Percentiles rank a stretch among this genome's conserved stretches.
Conservation (phyloP, 2,329 filamentous ascomycete species). For the Hypoxylon sp. region DNA sequence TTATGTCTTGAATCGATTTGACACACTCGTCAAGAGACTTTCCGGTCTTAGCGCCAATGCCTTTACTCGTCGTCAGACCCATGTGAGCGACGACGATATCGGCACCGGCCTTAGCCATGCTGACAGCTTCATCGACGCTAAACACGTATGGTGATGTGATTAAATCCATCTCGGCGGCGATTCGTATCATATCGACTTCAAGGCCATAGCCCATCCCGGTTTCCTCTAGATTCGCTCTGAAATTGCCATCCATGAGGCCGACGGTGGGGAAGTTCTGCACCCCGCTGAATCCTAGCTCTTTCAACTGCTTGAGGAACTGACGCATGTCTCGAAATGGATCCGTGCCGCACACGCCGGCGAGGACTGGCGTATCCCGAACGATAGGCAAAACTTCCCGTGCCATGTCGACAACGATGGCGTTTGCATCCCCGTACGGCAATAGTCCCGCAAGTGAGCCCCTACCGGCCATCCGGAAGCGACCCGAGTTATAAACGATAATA, state of each 20-base stretch:
- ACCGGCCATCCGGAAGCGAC: slow-evolving; percentile 77
- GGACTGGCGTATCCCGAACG: slow-evolving; percentile 69
- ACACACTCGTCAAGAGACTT: slow-evolving; percentile 72
- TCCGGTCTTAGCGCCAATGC: slow-evolving; percentile 69
- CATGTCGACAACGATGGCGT: slow-evolving; percentile 75
- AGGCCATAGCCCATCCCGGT: slow-evolving; percentile 74
- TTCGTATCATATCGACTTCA: slow-evolving; percentile 72
- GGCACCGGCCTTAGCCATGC: slow-evolving; percentile 71
- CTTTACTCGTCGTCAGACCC: slow-evolving; percentile 71
- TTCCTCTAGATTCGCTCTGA: slow-evolving; percentile 73
- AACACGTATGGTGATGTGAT: slow-evolving; percentile 78
- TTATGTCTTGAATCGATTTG: slow-evolving; percentile 67
- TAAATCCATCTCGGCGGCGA: slow-evolving; percentile 67
- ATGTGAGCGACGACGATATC: slow-evolving; percentile 75
- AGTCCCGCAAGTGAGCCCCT: slow-evolving; percentile 73
- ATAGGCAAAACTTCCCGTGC: slow-evolving; percentile 72
- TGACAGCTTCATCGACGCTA: slow-evolving; percentile 65
- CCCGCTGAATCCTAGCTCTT: slow-evolving; percentile 70
- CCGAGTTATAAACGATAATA: slow-evolving; percentile 77
- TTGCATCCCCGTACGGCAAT: slow-evolving; percentile 77
- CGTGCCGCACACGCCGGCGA: slow-evolving; percentile 75
- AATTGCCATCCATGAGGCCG: slow-evolving; percentile 72
- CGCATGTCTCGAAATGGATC: slow-evolving; percentile 73
- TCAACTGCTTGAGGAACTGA: slow-evolving; percentile 66
- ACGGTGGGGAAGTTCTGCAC: slow-evolving; percentile 80